Base-by-base conservation (phyloP, 169 alveolate species). In the Cryptosporidium muris region DNA sequence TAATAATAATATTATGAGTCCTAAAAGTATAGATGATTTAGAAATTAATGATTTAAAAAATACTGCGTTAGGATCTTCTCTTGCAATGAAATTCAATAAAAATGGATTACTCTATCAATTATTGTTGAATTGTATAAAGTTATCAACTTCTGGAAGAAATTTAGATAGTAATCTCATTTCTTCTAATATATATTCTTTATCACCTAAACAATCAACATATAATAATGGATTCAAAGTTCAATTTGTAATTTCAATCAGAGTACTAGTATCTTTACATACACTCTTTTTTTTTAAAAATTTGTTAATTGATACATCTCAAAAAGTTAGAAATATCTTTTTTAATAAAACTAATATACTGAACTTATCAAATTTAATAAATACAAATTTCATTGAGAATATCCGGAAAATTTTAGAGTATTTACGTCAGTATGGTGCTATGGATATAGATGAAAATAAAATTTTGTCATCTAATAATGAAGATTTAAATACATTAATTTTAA, bases 401-500 rank as follows among this genome's bases (percentile, higher is more conserved):
- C 54, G 48, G 60, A 74, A 60, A 3, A 74, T 60, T 12, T 36
- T 74, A 11, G 85, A 74, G 49, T 74, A 45, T 51, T 37, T 74
- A 2, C 54, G 85, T 36, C 54, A 51, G 45, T 74, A 74, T 58
- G 85, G 85, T 3, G 85, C 85, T 9, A 74, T 74, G 85, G 85
- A 74, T 40, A 60, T 58, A 45, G 45, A 74, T 58, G 85, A 74
- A 52, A 74, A 74, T 48, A 74, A 74, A 63, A 34, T 74, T 8
- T n/a, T 74, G 62, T 45, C 63, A 12, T 42, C 85, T n/a, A 68
- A 36, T 16, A 11, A 7, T 6, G 4, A 34, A 0, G 68, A 74
- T 16, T 51, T 74, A 14, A 74, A 74, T 16, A 37, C 34, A 1
- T 52, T 74, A 9, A 45, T 74, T 38, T 58, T 74, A 48, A 43